Percentiles rank a stretch among this genome's conserved stretches.
Conservation (phyloP, 2,329 filamentous ascomycete genomes). For the Colletotrichum paranaense region DNA sequence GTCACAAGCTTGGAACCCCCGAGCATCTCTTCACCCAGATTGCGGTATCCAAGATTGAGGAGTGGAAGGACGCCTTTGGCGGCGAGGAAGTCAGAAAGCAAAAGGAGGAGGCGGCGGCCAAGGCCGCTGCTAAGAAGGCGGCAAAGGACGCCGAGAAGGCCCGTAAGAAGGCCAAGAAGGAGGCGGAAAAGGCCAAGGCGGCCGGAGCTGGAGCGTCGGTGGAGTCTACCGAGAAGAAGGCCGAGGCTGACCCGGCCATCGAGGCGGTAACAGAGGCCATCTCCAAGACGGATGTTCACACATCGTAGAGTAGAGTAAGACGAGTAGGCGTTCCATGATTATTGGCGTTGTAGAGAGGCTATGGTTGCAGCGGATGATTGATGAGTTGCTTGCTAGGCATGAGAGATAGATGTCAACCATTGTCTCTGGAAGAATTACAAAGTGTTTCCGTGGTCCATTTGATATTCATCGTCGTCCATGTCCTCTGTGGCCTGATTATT, state of each 20-base stretch:
- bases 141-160: constrained; percentile 63
- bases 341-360: constrained; percentile 8
- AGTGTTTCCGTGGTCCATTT: background rate
- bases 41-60: constrained; percentile 81
- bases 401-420: background rate
- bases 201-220: constrained; percentile 22
- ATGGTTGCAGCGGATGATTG: constrained; percentile 1
- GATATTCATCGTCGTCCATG: background rate
- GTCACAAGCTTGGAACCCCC: constrained; percentile 85
- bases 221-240: constrained; percentile 40
- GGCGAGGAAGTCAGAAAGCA: constrained; percentile 75
- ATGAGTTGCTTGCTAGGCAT: background rate
- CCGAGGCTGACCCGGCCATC: constrained; percentile 39
- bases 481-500: background rate
- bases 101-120: constrained; percentile 67
- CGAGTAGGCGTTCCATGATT: background rate
- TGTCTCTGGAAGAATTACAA: background rate
- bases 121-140: constrained; percentile 63
- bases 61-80: constrained; percentile 84
- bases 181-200: constrained; percentile 36
- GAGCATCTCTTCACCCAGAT: constrained; percentile 86
- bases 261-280: constrained; percentile 41
- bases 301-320: constrained; percentile 27
- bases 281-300: constrained; percentile 41
- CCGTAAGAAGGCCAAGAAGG: constrained; percentile 56